Conservation (phyloP, 352 stramenopile genomes). For the Blastocystis sp. region DNA sequence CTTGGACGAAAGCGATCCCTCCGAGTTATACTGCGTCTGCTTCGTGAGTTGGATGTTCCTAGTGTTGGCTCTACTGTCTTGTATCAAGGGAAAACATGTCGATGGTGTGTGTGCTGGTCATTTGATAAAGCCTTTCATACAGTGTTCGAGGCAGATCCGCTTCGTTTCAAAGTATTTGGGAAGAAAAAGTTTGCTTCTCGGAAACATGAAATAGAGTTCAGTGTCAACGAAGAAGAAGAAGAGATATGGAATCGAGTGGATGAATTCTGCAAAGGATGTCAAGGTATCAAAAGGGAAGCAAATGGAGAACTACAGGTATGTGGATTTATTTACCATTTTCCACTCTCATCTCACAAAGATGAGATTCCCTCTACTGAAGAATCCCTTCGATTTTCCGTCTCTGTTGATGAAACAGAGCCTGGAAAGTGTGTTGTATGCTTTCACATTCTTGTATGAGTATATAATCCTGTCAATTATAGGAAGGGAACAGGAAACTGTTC, state of each 20-base stretch:
- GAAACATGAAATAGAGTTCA: neutral
- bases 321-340: slow-evolving; percentile 42
- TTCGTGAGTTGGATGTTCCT: neutral
- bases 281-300: neutral
- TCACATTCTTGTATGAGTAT: neutral
- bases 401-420: neutral
- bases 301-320: neutral
- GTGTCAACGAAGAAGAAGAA: neutral
- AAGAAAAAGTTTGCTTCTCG: neutral
- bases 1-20: slow-evolving; percentile 34
- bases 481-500: neutral
- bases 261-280: slow-evolving; percentile 25
- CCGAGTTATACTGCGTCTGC: neutral
- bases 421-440: neutral
- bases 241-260: slow-evolving; percentile 9
- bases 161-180: slow-evolving; percentile 28
- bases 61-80: slow-evolving; percentile 12
- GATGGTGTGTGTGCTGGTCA: slow-evolving; percentile 57
- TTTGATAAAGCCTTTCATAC: neutral
- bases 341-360: neutral
- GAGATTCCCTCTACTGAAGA: neutral
- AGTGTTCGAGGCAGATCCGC: neutral
- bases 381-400: neutral
- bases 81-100: slow-evolving; percentile 14
- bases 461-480: neutral